Evolutionary conservation across 2,329 filamentous ascomycete species (phyloP), one percentile per base, ranked within the genome.

Genomic region (Dichotomopilus funicola): DNA sequence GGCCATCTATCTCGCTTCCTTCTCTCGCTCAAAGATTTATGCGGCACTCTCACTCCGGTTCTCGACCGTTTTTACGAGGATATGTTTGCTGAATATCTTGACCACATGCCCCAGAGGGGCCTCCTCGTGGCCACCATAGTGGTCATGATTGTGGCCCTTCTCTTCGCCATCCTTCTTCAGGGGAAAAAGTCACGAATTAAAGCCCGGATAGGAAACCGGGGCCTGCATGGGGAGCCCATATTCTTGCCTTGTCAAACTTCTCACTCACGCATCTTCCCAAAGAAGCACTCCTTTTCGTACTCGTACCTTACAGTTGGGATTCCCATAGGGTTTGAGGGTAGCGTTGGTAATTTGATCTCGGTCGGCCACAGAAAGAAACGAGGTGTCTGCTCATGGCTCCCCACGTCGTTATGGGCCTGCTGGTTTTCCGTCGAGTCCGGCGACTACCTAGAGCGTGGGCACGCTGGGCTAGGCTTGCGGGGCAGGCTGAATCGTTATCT

Each of bases 251-350:
- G 82, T 63, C 75, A 72, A 45, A 88, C 83, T 11, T 83, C 78
- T 2, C 87, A 91, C 66, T 73, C 78, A 4, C 76, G 87, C 13
- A 66, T 86, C n/a, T 83, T 86, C 55, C 87, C 87, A 0, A 77
- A 82, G 64, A 81, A 78, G 56, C 84, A 90, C 65, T 77, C 77
- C 0, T 91, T 91, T 64, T 74, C 74, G 0, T 89, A 89, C 65
- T 83, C 85, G 0, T 89, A 90, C 66, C 77, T 91, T 1, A 75
- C 85, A 46, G 81, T 84, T 33, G 86, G 87, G 0, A 75, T 88
- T 42, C 87, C 86, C 0, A 76, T 90, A 31, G 78, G 78, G n/a
- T 83, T 80, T 68, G 71, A 72, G 50, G 85, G 83, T 5, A 72
- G 71, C 43, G 70, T 74, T n/a, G 78, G 77, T 46, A 77, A 77